Percentiles rank a stretch among this genome's conserved stretches.
phyloP scores from a whole-genome alignment of 257 asterid species.

The Mitragyna speciosa region DNA sequence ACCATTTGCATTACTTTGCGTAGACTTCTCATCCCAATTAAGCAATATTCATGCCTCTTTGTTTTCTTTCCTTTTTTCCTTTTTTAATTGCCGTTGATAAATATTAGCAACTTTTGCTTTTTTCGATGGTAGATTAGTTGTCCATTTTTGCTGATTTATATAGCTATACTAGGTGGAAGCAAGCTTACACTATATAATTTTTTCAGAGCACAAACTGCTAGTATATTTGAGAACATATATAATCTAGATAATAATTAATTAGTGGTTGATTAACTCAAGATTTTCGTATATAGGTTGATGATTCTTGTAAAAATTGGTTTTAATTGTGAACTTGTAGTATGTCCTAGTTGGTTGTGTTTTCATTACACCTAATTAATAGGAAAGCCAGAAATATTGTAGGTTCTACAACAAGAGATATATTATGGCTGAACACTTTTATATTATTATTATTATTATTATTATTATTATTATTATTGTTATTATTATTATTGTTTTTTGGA shows the following conservation, averaged over 20 bases:
- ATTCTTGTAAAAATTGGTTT: neutral
- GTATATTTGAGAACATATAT: no score
- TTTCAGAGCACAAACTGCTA: neutral
- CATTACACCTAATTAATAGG: neutral
- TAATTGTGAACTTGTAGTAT: no score
- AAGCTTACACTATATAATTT: neutral
- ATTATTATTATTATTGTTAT: no score
- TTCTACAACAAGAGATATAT: no score
- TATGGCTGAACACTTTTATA: no score
- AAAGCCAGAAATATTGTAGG: neutral
- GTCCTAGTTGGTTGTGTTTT: neutral
- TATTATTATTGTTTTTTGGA: no score
- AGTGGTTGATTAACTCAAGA: neutral
- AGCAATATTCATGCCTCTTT: slow-evolving; percentile 9
- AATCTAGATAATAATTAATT: no score
- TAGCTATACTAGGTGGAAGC: neutral
- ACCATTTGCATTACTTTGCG: slow-evolving; percentile 21
- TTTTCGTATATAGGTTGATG: neutral
- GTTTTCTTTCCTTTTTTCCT: neutral
- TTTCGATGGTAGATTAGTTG: no score
- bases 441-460: no score
- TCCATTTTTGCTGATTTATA: neutral
- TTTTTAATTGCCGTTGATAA: neutral
- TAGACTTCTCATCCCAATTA: slow-evolving; percentile 21
- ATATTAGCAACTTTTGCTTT: neutral